Conservation (phyloP, 805 yeast genomes). For the Lachancea waltii region DNA sequence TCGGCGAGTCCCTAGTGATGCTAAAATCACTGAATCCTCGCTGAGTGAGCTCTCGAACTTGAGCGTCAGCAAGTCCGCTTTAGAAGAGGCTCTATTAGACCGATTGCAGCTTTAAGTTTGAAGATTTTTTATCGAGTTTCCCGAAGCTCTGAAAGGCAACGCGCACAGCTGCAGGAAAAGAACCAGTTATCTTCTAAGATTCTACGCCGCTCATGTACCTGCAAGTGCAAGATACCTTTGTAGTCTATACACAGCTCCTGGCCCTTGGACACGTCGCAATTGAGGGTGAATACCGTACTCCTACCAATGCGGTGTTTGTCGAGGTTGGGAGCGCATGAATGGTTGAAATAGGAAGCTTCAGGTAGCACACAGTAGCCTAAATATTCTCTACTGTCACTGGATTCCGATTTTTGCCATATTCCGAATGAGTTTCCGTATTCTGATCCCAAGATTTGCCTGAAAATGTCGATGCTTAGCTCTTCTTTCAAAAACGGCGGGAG, state of each 20-base stretch:
- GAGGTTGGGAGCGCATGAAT: constrained; percentile 56
- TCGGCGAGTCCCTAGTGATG: constrained; percentile 10
- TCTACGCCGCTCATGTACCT: constrained; percentile 36
- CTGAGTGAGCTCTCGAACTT: constrained; percentile 33
- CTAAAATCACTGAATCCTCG: constrained; percentile 9
- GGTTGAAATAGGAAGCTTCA: constrained; percentile 61
- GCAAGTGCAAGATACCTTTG: constrained; percentile 35
- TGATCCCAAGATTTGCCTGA: constrained; percentile 47
- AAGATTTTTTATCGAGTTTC: too few relatives aligned
- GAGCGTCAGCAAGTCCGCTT: constrained; percentile 36
- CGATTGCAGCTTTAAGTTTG: constrained; percentile 23
- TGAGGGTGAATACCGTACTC: constrained; percentile 39
- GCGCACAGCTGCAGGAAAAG: constrained; percentile 47
- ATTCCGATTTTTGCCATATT: constrained; percentile 46
- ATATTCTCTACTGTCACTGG: constrained; percentile 44
- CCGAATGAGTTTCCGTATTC: constrained; percentile 68
- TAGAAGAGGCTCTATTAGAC: constrained; percentile 38
- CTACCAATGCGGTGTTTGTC: constrained; percentile 37
- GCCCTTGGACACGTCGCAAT: constrained; percentile 35
- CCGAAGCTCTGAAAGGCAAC: constrained; percentile 33
- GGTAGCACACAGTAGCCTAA: constrained; percentile 58
- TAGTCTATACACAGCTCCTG: constrained; percentile 56
- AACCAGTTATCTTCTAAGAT: constrained; percentile 50
- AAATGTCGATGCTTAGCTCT: constrained; percentile 33
- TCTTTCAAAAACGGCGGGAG: constrained; percentile 34